phyloP scores from a whole-genome alignment of 1,284 basidiomycete species.

The Ganoderma leucocontextum region DNA sequence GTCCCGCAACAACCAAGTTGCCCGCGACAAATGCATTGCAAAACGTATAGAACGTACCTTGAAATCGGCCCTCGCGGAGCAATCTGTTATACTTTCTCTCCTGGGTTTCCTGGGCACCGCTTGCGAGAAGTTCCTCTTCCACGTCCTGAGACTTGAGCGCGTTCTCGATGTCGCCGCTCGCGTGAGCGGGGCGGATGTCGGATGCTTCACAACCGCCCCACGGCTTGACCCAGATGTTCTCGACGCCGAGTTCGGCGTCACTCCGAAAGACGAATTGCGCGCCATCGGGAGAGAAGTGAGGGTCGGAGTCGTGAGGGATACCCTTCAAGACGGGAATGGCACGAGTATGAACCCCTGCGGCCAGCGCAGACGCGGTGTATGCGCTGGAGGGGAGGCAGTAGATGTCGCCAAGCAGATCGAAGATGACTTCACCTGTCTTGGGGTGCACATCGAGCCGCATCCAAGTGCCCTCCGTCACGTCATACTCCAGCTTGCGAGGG shows the following conservation, averaged over 20 bases:
- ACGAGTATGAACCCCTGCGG: slow-evolving; percentile 34
- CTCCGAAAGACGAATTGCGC: slow-evolving; percentile 68
- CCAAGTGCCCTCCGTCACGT: slow-evolving; percentile 78
- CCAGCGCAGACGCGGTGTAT: slow-evolving; percentile 41
- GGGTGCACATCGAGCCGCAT: slow-evolving; percentile 76
- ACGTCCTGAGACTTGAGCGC: slow-evolving; percentile 48
- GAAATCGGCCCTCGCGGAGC: slow-evolving; percentile 63
- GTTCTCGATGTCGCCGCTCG: slow-evolving; percentile 40
- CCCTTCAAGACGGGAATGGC: slow-evolving; percentile 65
- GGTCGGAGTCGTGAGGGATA: slow-evolving; percentile 73
- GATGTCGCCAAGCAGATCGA: slow-evolving; percentile 77
- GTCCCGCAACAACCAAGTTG: too few relatives aligned
- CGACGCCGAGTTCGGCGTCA: slow-evolving; percentile 74
- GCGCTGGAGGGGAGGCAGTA: slow-evolving; percentile 67
- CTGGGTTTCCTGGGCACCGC: slow-evolving; percentile 58
- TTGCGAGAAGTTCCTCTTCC: slow-evolving; percentile 59
- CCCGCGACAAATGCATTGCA: not conserved
- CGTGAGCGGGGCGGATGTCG: slow-evolving; percentile 52
- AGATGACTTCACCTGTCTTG: slow-evolving; percentile 71
- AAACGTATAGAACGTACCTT: slow-evolving; percentile 49
- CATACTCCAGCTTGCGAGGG: slow-evolving; percentile 68
- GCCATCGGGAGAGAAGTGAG: slow-evolving; percentile 74
- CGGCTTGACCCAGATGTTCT: slow-evolving; percentile 75
- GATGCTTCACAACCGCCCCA: slow-evolving; percentile 71
- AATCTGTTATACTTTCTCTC: slow-evolving; percentile 58